These are phyloP conservation scores for Nitzschia inconspicua DNA, from an alignment of 108 stramenopile species.

Conservation along the genomic window DNA sequence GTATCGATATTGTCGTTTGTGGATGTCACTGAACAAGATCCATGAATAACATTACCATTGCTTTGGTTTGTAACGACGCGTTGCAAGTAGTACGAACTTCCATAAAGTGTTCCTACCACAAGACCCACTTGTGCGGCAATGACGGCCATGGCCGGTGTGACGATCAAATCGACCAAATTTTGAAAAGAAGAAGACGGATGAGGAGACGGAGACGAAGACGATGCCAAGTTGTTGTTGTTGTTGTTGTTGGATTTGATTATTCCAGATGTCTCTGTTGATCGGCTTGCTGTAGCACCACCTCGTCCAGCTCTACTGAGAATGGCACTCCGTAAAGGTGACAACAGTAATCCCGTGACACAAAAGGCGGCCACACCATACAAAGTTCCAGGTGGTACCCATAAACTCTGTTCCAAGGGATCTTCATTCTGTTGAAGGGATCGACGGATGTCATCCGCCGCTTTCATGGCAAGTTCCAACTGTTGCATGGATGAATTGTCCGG, in stretches of 20 bases:
- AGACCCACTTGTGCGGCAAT: slow-evolving; percentile 24
- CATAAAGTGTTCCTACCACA: slow-evolving; percentile 20
- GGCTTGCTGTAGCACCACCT: neutral
- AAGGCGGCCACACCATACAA: slow-evolving; percentile 17
- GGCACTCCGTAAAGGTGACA: slow-evolving; percentile 20
- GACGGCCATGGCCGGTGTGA: slow-evolving; percentile 17
- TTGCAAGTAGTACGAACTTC: slow-evolving; percentile 15
- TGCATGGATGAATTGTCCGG: too few species aligned
- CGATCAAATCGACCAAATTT: slow-evolving; percentile 28
- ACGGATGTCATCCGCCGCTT: slow-evolving; percentile 18
- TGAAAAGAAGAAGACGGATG: slow-evolving; percentile 17
- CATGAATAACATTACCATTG: too few species aligned
- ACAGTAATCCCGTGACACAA: slow-evolving; percentile 8
- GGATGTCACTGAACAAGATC: too few species aligned
- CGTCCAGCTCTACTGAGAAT: slow-evolving; percentile 5
- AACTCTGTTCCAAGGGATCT: neutral
- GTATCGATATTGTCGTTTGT: too few species aligned
- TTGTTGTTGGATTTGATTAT: too few species aligned
- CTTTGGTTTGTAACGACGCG: too few species aligned
- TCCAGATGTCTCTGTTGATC: too few species aligned
- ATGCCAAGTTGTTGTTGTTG: too few species aligned
- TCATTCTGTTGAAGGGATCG: slow-evolving; percentile 3
- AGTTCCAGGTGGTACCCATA: slow-evolving; percentile 20
- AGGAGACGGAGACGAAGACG: too few species aligned
- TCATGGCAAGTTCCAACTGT: too few species aligned